phyloP scores from a whole-genome alignment of 768 basidiomycete species.

The Pilatotrama ljubarskyi region DNA sequence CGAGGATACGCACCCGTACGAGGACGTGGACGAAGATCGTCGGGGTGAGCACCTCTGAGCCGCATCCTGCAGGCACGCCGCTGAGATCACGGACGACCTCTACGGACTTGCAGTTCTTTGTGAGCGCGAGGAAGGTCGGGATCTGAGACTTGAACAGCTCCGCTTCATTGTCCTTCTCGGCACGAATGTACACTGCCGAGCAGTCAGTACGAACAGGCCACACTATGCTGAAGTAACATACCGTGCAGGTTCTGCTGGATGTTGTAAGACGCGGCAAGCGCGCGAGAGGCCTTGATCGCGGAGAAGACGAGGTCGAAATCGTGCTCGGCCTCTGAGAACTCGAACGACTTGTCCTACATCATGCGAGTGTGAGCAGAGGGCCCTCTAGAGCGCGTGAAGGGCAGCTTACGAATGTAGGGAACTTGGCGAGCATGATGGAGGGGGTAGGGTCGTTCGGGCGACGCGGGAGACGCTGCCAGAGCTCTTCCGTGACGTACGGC shows the following conservation, averaged over 20 bases:
- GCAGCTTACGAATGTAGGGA: conserved; percentile 72
- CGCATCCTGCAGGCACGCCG: conserved; percentile 88
- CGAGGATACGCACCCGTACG: conserved; percentile 62
- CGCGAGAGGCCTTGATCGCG: conserved; percentile 76
- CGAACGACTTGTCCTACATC: conserved; percentile 56
- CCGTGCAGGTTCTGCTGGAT: conserved; percentile 83
- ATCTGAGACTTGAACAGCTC: conserved; percentile 70
- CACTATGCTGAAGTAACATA: conserved; percentile 35
- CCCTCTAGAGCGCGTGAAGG: neutral
- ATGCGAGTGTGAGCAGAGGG: neutral
- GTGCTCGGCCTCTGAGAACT: conserved; percentile 72
- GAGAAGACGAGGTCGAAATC: conserved; percentile 86
- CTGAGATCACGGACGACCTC: conserved; percentile 60
- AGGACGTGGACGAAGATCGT: conserved; percentile 79
- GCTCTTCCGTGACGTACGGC: conserved; percentile 98
- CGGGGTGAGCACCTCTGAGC: conserved; percentile 75
- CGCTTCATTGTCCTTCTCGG: conserved; percentile 62
- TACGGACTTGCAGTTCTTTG: conserved; percentile 83
- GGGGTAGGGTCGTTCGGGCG: conserved; percentile 78
- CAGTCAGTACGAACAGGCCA: neutral
- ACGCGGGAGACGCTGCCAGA: conserved; percentile 95
- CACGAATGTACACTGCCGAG: conserved; percentile 71
- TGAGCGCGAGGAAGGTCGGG: conserved; percentile 75
- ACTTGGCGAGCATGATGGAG: conserved; percentile 88
- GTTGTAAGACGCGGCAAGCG: conserved; percentile 86